Percentiles rank a stretch among this genome's conserved stretches.
phyloP scores from a whole-genome alignment of 805 yeast species.

The Ogataea populi-albae region DNA sequence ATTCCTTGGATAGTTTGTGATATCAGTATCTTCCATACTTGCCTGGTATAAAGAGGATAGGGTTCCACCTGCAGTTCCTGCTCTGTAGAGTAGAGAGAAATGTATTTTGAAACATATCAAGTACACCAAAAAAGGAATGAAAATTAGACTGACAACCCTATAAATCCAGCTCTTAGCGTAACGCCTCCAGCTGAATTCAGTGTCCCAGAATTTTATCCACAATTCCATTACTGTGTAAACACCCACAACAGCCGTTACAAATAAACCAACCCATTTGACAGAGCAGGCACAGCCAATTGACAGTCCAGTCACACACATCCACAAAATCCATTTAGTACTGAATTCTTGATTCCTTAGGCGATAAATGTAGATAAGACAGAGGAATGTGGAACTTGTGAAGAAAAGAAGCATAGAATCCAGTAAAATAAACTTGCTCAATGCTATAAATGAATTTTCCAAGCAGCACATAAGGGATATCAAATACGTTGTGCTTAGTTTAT shows the following conservation, averaged over 20 bases:
- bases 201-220: constrained; percentile 87
- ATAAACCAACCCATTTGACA: constrained; percentile 83
- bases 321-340: constrained; percentile 41
- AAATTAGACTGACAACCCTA: constrained; percentile 62
- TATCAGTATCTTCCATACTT: constrained; percentile 61
- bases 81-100: constrained; percentile 65
- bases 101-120: constrained; percentile 75
- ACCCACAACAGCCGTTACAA: constrained; percentile 87
- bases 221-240: constrained; percentile 82
- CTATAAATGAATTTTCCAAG: constrained; percentile 66
- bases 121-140: constrained; percentile 70
- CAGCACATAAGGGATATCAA: constrained; percentile 61
- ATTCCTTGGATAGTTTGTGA: constrained; percentile 65
- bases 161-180: constrained; percentile 69
- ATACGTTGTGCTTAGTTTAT: constrained; percentile 51
- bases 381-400: constrained; percentile 70
- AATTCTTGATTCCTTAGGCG: constrained; percentile 41
- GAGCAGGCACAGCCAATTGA: constrained; percentile 82
- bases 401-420: constrained; percentile 74
- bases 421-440: constrained; percentile 70
- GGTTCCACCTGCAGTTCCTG: constrained; percentile 73
- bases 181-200: constrained; percentile 40
- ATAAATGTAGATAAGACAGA: constrained; percentile 56
- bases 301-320: constrained; percentile 62
- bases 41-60: constrained; percentile 85